These are phyloP conservation scores for Chytriomyces confervae DNA, from an alignment of 192 early-diverging fungal species.

Conservation along the genomic window DNA sequence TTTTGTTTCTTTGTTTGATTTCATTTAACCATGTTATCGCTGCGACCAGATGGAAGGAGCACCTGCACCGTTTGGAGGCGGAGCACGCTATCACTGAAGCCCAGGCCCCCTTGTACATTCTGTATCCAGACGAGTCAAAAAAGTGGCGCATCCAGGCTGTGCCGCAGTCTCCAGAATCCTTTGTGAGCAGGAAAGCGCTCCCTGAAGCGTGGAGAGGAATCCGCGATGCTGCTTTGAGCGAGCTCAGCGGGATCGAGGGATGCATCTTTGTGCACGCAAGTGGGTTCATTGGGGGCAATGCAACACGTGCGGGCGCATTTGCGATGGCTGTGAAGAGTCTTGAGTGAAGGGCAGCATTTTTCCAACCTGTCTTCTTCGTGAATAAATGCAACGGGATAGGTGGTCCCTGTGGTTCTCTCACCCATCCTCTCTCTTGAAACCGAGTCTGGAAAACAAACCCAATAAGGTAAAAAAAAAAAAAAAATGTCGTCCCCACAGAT, in stretches of 20 bases:
- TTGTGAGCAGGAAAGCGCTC: conserved; percentile 72
- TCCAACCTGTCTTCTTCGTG: neutral
- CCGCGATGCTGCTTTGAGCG: conserved; percentile 83
- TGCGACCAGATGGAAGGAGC: conserved; percentile 80
- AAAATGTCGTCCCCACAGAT: no score
- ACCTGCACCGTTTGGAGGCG: conserved; percentile 63
- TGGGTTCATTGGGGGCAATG: conserved; percentile 86
- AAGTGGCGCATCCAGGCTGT: conserved; percentile 82
- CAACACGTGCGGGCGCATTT: conserved; percentile 77
- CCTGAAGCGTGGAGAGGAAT: conserved; percentile 75
- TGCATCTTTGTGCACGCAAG: conserved; percentile 90
- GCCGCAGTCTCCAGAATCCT: conserved; percentile 48
- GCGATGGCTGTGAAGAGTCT: conserved; percentile 70
- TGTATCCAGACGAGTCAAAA: conserved; percentile 74
- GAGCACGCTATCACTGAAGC: conserved; percentile 39
- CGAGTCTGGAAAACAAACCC: no score
- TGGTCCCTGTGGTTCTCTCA: no score
- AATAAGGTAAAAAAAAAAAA: no score
- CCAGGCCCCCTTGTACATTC: conserved; percentile 67
- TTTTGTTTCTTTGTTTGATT: neutral
- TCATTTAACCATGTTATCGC: neutral
- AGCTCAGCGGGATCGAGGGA: conserved; percentile 73
- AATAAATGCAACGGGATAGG: neutral
- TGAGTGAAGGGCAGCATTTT: conserved; percentile 26
- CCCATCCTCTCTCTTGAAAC: no score